phyloP scores from a whole-genome alignment of 2,329 filamentous ascomycete species.

The Laburnicola sp. region DNA sequence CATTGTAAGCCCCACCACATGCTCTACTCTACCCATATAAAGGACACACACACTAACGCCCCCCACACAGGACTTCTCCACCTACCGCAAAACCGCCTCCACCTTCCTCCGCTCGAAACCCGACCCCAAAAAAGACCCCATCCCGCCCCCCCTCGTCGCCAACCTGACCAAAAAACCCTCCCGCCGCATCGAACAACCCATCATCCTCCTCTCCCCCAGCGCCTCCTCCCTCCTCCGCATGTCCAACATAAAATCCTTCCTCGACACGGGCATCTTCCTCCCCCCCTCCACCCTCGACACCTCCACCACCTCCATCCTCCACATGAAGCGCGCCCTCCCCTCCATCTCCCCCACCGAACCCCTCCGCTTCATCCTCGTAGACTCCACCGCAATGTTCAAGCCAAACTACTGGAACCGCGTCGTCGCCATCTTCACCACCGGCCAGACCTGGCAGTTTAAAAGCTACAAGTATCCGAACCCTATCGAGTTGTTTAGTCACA shows the following conservation, averaged over 20 bases:
- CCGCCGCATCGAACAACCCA: conserved; percentile 66
- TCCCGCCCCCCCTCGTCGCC: conserved; percentile 43
- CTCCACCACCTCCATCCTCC: conserved; percentile 68
- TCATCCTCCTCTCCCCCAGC: conserved; percentile 95
- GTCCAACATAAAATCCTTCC: conserved; percentile 93
- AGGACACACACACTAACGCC: conserved; percentile 6
- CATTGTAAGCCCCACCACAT: conserved; percentile 61
- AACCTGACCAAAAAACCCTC: conserved; percentile 46
- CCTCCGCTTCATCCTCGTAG: conserved; percentile 92
- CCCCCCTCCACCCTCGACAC: conserved; percentile 64
- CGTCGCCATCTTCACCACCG: conserved; percentile 95
- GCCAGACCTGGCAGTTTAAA: conserved; percentile 98
- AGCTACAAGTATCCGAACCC: conserved; percentile 94
- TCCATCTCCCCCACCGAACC: conserved; percentile 65
- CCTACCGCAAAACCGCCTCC: conserved; percentile 82
- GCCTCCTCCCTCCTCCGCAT: conserved; percentile 93
- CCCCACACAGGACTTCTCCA: conserved; percentile 77
- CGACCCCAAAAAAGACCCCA: conserved; percentile 26
- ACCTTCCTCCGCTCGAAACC: conserved; percentile 65
- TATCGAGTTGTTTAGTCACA: conserved; percentile 84
- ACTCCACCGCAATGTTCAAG: conserved; percentile 91
- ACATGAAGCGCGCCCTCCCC: conserved; percentile 77
- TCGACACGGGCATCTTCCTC: conserved; percentile 79
- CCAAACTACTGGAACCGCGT: conserved; percentile 97
- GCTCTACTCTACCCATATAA: too few species aligned